Base-by-base conservation (phyloP, 2,329 filamentous ascomycete species). In the Fusarium sp. region DNA sequence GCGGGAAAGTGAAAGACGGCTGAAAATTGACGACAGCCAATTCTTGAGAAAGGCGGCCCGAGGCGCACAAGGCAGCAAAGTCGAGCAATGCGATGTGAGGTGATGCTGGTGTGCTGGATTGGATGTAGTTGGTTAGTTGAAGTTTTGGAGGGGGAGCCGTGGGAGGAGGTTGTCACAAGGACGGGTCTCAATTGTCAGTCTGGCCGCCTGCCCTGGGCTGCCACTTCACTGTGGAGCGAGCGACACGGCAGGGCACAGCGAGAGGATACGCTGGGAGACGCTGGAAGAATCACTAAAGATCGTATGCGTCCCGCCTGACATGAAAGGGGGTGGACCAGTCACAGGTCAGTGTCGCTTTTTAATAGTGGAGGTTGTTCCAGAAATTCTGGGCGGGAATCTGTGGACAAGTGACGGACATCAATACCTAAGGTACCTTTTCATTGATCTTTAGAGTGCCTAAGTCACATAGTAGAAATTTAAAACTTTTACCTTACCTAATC, bases 91-190 rank as follows among this genome's bases (percentile, higher is more conserved):
- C 75, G 74, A 78, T 74, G 68, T 54, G 51, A 70, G 59, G 66
- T 70, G 47, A 51, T 70, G 66, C 45, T 69, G 66, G 44, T 59
- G 52, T 48, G 67, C 36, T 70, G 62, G 45, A 68, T 50, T 68
- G 67, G 66, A 73, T 73, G 74, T 48, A 70, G 68, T 73, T 70
- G 73, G 61, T 60, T 56, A 69, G 63, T 72, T 51, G 56, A 70
- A 55, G 54, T 70, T 70, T 75, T 76, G 70, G 77, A 75, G 74
- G 74, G 72, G 77, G 66, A 61, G 51, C 34, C 38, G 52, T 66
- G 67, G 71, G 71, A 77, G 68, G 75, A 68, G 60, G 70, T 74
- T 74, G 75, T 77, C 75, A 76, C 72, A 76, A 77, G 74, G 73
- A 73, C 68, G 62, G 59, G 59, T 57, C 63, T 39, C 41, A 51